Percentiles rank a stretch among this genome's conserved stretches.
These are phyloP conservation scores for Priceomyces fermenticarens DNA, from an alignment of 805 yeast genomes.

Conservation along the genomic window DNA sequence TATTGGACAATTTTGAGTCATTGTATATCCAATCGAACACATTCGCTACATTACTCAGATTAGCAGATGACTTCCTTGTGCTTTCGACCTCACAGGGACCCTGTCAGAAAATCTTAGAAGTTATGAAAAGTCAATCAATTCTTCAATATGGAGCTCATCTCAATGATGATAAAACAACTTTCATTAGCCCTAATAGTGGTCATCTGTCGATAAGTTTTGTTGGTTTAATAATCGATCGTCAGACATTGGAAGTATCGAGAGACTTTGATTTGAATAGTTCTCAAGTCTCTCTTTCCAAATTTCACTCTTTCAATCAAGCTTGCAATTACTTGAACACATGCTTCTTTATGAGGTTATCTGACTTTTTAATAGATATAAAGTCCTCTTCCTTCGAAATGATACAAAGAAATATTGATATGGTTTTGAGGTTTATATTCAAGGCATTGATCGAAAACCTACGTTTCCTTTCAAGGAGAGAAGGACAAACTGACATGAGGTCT, in stretches of 20 bases:
- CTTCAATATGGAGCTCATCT: constrained; percentile 32
- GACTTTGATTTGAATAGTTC: constrained; percentile 8
- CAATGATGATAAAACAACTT: constrained; percentile 27
- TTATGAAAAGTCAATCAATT: constrained; percentile 18
- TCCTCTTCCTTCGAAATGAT: constrained; percentile 10
- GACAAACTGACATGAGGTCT: constrained; percentile 4
- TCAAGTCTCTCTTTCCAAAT: constrained; percentile 7
- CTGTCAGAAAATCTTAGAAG: constrained; percentile 15
- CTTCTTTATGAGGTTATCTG: constrained; percentile 17
- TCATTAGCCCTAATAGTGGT: constrained; percentile 10
- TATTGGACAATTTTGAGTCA: constrained; percentile 33
- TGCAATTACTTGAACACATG: constrained; percentile 21
- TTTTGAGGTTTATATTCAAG: constrained; percentile 9
- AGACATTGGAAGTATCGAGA: constrained; percentile 16
- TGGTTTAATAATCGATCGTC: constrained; percentile 25
- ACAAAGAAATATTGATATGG: constrained; percentile 11
- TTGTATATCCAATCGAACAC: constrained; percentile 18
- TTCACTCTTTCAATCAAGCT: constrained; percentile 16
- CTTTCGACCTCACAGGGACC: constrained; percentile 43
- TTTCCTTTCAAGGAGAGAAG: constrained; percentile 5
- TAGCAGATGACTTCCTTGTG: constrained; percentile 86
- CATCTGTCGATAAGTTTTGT: constrained; percentile 18
- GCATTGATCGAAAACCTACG: constrained; percentile 7
- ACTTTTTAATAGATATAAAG: constrained; percentile 15
- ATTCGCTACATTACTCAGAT: constrained; percentile 44